phyloP scores from a whole-genome alignment of 345 rosid species.

The Mangifera indica region DNA sequence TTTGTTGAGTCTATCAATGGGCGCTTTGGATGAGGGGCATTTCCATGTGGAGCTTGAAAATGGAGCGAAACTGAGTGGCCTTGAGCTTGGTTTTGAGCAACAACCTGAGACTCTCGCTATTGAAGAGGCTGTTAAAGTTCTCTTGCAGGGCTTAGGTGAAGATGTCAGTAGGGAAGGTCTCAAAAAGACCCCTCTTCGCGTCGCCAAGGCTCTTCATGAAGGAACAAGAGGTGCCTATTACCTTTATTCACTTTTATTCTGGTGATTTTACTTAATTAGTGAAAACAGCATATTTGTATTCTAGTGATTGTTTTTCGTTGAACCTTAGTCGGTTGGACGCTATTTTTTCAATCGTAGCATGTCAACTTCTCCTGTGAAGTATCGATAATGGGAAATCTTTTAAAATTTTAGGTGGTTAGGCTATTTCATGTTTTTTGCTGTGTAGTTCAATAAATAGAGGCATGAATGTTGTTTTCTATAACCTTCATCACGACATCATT shows the following conservation, averaged over 20 bases:
- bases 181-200: slow-evolving; percentile 87
- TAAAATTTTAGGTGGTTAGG: not conserved
- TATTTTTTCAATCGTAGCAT: not conserved
- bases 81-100: slow-evolving; percentile 47
- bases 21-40: slow-evolving; percentile 72
- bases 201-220: slow-evolving; percentile 85
- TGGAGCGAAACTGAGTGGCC: slow-evolving; percentile 45
- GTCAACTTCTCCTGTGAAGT: not conserved
- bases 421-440: not conserved
- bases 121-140: slow-evolving; percentile 74
- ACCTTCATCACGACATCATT: not conserved
- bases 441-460: not conserved
- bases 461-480: not conserved
- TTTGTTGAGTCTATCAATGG: slow-evolving; percentile 52
- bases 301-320: not conserved
- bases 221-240: slow-evolving; percentile 66
- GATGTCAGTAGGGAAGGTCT: slow-evolving; percentile 84
- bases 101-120: slow-evolving; percentile 70
- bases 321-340: not conserved
- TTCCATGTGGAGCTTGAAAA: slow-evolving; percentile 53
- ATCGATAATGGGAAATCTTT: not conserved
- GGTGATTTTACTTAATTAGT: too few relatives aligned
- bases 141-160: slow-evolving; percentile 77
- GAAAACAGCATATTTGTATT: not conserved
- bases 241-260: not conserved